Percentiles rank a stretch among this genome's conserved stretches.
phyloP scores from a whole-genome alignment of 352 stramenopile genomes.

The Globisporangium okanoganense region DNA sequence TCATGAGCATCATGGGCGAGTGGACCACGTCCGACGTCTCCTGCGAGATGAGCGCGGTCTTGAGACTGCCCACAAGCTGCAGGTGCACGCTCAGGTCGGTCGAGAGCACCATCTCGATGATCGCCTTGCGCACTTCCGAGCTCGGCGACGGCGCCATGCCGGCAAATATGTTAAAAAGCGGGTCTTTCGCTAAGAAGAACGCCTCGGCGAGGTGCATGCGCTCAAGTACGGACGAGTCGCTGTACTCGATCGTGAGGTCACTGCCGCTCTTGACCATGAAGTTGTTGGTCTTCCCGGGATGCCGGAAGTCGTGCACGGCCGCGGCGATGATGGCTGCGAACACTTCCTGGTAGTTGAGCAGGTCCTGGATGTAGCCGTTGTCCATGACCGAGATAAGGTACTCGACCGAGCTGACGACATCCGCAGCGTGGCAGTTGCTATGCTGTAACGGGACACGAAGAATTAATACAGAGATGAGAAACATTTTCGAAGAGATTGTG shows the following conservation, averaged over 20 bases:
- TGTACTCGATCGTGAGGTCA: slow-evolving; percentile 79
- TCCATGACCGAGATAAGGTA: slow-evolving; percentile 80
- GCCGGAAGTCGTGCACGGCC: slow-evolving; percentile 81
- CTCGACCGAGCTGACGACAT: slow-evolving; percentile 80
- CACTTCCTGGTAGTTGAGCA: slow-evolving; percentile 79
- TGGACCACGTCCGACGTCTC: slow-evolving; percentile 68
- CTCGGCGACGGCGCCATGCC: slow-evolving; percentile 48
- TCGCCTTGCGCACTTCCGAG: slow-evolving; percentile 72
- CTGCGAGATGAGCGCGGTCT: slow-evolving; percentile 78
- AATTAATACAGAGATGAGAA: too few species aligned
- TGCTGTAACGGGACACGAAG: slow-evolving; percentile 30
- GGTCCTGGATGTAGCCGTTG: slow-evolving; percentile 74
- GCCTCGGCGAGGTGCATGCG: slow-evolving; percentile 84
- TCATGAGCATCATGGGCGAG: slow-evolving; percentile 82
- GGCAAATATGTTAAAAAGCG: slow-evolving; percentile 73
- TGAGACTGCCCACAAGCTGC: slow-evolving; percentile 73
- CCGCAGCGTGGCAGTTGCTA: slow-evolving; percentile 75
- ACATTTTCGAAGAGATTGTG: too few species aligned
- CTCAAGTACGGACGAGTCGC: slow-evolving; percentile 78
- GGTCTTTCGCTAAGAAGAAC: slow-evolving; percentile 69
- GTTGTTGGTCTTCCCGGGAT: slow-evolving; percentile 85
- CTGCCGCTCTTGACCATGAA: slow-evolving; percentile 78
- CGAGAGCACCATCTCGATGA: slow-evolving; percentile 84
- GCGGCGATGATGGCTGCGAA: slow-evolving; percentile 77
- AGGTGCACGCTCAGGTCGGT: slow-evolving; percentile 82